Evolutionary conservation across 2,329 filamentous ascomycete genomes (phyloP).

Genomic region (Colletotrichum tanaceti): DNA sequence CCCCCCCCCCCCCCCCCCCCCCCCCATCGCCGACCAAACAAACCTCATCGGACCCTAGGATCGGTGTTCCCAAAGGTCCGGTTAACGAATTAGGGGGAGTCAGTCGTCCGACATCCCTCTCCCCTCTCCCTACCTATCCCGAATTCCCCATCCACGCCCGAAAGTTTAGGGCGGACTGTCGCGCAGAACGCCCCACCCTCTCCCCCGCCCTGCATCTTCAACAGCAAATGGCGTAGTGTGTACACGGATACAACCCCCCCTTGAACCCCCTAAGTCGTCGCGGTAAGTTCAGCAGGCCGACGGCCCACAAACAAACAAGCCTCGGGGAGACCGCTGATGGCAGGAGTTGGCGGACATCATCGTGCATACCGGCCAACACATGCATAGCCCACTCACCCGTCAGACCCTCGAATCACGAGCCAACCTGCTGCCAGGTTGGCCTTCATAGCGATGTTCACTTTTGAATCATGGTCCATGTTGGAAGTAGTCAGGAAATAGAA

Average conservation of each 20-base stretch:
- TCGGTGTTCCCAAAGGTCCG: no score
- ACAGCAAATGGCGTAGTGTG: neutral
- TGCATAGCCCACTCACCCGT: neutral
- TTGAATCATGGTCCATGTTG: no score
- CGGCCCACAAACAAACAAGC: neutral
- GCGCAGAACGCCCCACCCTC: no score
- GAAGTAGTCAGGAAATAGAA: neutral
- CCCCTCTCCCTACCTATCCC: no score
- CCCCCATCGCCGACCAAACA: no score
- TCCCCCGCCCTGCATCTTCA: no score
- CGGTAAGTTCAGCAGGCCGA: neutral
- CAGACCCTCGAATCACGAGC: conserved; percentile 2
- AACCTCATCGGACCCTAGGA: no score
- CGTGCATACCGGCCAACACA: conserved; percentile 10
- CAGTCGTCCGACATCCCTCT: no score
- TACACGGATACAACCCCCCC: neutral
- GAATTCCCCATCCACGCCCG: neutral
- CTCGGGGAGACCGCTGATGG: neutral
- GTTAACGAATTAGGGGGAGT: no score
- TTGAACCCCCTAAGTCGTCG: neutral
- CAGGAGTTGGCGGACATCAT: conserved; percentile 12
- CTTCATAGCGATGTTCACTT: neutral
- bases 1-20: no score
- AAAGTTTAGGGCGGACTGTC: neutral
- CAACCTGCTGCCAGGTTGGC: neutral